Percentiles rank a stretch among this genome's conserved stretches.
Conservation (phyloP, 2,329 filamentous ascomycete genomes). For the Albifimbria verrucaria region DNA sequence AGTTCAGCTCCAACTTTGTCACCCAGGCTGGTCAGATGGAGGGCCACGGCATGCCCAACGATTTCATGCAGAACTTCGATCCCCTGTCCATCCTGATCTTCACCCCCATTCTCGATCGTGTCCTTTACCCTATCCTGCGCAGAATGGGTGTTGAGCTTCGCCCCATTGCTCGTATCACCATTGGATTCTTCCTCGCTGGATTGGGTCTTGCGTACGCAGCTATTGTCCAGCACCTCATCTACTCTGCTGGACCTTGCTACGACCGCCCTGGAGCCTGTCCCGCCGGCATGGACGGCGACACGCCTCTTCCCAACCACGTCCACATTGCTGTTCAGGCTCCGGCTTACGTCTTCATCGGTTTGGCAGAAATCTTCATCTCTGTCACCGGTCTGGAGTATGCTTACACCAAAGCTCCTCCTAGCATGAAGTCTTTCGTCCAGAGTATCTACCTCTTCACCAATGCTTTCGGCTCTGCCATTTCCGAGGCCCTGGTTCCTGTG, state of each 20-base stretch:
- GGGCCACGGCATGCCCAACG: conserved; percentile 65
- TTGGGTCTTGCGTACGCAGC: conserved; percentile 57
- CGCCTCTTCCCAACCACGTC: conserved; percentile 39
- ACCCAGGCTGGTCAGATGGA: conserved; percentile 57
- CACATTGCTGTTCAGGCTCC: conserved; percentile 53
- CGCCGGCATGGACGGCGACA: conserved; percentile 23
- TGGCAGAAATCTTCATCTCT: conserved; percentile 61
- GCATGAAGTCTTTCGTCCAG: conserved; percentile 63
- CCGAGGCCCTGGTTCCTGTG: conserved; percentile 56
- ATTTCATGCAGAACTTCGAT: conserved; percentile 66
- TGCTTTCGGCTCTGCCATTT: conserved; percentile 57
- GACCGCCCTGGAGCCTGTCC: conserved; percentile 37
- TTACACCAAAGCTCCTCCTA: conserved; percentile 68
- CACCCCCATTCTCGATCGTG: conserved; percentile 59
- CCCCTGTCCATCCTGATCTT: conserved; percentile 65
- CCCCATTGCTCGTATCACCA: conserved; percentile 63
- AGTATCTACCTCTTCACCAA: conserved; percentile 59
- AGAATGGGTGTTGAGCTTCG: conserved; percentile 56
- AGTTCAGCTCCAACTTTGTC: conserved; percentile 65
- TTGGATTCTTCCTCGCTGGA: conserved; percentile 56
- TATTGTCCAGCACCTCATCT: conserved; percentile 59
- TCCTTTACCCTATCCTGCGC: conserved; percentile 61
- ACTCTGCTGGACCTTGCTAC: conserved; percentile 49
- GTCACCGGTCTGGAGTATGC: conserved; percentile 71
- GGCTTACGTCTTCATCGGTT: conserved; percentile 55